Base-by-base conservation (phyloP, 768 basidiomycete genomes). In the Rossbeevera mucosa region DNA sequence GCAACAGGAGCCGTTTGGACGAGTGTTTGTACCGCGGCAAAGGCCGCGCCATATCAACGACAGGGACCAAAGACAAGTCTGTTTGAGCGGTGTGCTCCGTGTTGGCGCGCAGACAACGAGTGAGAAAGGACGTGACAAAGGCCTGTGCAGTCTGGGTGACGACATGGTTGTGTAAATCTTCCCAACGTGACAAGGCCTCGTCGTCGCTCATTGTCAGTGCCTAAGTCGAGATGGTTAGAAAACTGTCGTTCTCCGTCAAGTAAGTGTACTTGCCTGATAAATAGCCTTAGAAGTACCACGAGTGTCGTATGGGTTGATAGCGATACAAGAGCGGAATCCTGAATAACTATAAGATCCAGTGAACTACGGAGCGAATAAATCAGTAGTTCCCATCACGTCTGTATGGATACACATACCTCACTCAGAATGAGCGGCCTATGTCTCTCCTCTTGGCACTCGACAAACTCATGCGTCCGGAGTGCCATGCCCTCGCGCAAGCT, bases 401-500 rank as follows among this genome's bases (percentile, higher is more conserved):
- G 36, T 13, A 14, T 30, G 12, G 31, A 47, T 28, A 30, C 38
- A 68, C 77, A 7, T 43, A 86, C 86, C 75, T 91, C 90, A 62
- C 87, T 90, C 54, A 92, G 65, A 55, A 93, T 83, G 26, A 93
- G 77, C 0, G 88, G 85, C 48, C 89, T 72, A 54, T 80, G 76
- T n/a, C 56, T 62, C 41, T 57, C 82, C 61, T 88, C 85, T 65
- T 92, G 91, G 61, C 89, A 92, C 66, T 90, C 88, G 11, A 94
- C 88, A 62, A 81, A 91, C 65, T 91, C 88, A 63, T 91, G 88
- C 2, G 85, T 84, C 43, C 78, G 66, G 14, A 92, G 69, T 9
- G 90, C 90, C 91, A 94, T 93, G 0, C 91, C 91, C 67, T 94
- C 91, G 2, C 91, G 75, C 67, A 94, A 71, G 64, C 86, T 88